Percentiles rank a stretch among this genome's conserved stretches.
phyloP scores from a whole-genome alignment of 208 protist species.

The Acanthamoeba culbertsoni region DNA sequence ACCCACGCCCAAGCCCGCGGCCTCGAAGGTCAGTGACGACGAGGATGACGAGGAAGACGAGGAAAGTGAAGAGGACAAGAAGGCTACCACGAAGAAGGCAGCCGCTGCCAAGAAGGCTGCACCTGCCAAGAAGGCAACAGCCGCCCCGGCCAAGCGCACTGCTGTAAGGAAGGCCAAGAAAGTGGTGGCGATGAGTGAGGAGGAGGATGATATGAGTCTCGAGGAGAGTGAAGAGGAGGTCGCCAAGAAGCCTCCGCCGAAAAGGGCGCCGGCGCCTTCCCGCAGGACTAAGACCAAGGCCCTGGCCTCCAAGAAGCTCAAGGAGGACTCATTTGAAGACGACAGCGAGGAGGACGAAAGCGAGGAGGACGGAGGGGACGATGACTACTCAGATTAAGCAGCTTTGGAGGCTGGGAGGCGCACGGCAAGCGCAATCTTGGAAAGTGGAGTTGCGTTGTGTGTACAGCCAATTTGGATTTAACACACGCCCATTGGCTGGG shows the following conservation, averaged over 20 bases:
- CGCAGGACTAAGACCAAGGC: constrained; percentile 27
- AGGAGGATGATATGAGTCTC: neutral
- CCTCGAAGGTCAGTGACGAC: neutral
- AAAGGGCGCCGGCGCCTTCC: neutral
- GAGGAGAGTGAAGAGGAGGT: constrained; percentile 8
- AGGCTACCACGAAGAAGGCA: neutral
- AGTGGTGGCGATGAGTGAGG: neutral
- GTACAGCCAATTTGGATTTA: no score
- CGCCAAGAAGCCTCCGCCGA: neutral
- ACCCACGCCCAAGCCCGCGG: neutral
- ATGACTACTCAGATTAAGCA: neutral
- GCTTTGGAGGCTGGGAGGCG: no score
- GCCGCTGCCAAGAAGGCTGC: neutral
- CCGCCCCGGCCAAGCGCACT: neutral
- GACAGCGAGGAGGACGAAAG: neutral
- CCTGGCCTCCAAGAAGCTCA: constrained; percentile 18
- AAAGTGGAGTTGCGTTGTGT: no score
- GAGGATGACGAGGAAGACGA: neutral
- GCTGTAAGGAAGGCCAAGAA: neutral
- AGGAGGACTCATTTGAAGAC: neutral
- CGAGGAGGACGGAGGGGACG: neutral
- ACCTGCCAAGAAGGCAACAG: neutral
- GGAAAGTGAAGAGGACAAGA: neutral
- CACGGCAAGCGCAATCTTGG: no score
- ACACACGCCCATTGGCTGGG: no score